Evolutionary conservation across 2,329 filamentous ascomycete species (phyloP), one percentile per base, ranked within the genome.

Genomic region (Dendrostoma leiphaemia): DNA sequence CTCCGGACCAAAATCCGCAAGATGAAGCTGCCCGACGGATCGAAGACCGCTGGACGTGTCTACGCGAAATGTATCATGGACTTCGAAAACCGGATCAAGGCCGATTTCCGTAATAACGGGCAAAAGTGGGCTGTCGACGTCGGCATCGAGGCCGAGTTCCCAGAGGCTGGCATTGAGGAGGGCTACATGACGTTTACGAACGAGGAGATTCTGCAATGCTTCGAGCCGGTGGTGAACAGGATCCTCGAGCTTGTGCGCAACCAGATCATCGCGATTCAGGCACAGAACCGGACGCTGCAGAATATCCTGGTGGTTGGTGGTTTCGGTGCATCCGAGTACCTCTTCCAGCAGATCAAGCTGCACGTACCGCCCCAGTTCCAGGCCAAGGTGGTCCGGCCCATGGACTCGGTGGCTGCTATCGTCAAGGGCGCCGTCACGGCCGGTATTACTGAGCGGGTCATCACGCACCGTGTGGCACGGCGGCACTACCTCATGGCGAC

Each of bases 61-160:
- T 97, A 97, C 72, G 93, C 93, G 62, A 97, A 97, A 77, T 97
- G 93, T 72, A 97, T 99, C 74, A 97, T 97, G 93, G 94, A 99
- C 74, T 99, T 99, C 66, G 94, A 99, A 78, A 97, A 97, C 82
- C 82, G 94, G 71, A 97, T 99, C 82, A 99, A 99, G 81, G 94
- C 94, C 47, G 94, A 97, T 72, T 99, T 99, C 86, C 86, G 94
- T 61, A 97, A 97, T 78, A 97, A 97, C 71, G 92, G 93, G 47
- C 93, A 97, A 73, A 97, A 97, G 73, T 97, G 94, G 94, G 94
- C 94, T 41, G 92, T 97, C 19, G 94, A 99, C 69, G 94, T 99
- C 47, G 94, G 94, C 67, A 97, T 99, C 65, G 94, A 99, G 78
- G 91, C 93, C 40, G 94, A 97, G 68, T 97, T 95, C 76, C 93